phyloP scores from a whole-genome alignment of 176 grass and related monocot species.

The Alloteropsis semialata region DNA sequence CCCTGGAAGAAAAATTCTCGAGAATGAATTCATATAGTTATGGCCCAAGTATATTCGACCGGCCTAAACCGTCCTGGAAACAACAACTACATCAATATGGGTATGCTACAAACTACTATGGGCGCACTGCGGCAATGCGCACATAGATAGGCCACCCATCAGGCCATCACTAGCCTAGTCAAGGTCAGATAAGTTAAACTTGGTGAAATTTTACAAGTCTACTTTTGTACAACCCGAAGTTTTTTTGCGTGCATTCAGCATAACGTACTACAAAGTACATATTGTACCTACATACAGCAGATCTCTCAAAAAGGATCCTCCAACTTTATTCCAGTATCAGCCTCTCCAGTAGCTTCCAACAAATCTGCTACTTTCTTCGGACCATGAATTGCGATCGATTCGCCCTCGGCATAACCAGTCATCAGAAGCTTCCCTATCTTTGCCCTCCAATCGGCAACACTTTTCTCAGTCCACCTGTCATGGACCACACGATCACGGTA shows the following conservation, averaged over 20 bases:
- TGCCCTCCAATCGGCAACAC: constrained; percentile 53
- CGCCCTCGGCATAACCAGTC: constrained; percentile 54
- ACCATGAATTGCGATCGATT: constrained; percentile 34
- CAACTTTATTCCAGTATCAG: constrained; percentile 33
- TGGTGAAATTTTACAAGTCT: not conserved
- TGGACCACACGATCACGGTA: constrained; percentile 79
- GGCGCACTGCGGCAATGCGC: too few relatives aligned
- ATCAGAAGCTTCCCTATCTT: constrained; percentile 86
- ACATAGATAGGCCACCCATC: not conserved
- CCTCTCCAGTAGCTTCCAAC: constrained; percentile 9
- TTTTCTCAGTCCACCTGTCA: constrained; percentile 64
- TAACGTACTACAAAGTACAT: not conserved
- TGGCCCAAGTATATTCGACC: not conserved
- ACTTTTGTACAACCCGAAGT: constrained; percentile 1
- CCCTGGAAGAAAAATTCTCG: not conserved
- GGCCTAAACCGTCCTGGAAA: not conserved
- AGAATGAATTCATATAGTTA: not conserved
- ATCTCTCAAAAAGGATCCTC: constrained; percentile 36
- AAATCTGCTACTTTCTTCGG: constrained; percentile 36
- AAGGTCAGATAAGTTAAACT: not conserved
- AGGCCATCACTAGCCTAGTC: constrained; percentile 1
- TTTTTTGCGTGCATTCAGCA: not conserved
- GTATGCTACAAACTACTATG: not conserved
- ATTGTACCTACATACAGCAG: not conserved
- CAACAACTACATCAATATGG: not conserved